Conservation (phyloP, 345 rosid genomes). For the Hibiscus trionum region DNA sequence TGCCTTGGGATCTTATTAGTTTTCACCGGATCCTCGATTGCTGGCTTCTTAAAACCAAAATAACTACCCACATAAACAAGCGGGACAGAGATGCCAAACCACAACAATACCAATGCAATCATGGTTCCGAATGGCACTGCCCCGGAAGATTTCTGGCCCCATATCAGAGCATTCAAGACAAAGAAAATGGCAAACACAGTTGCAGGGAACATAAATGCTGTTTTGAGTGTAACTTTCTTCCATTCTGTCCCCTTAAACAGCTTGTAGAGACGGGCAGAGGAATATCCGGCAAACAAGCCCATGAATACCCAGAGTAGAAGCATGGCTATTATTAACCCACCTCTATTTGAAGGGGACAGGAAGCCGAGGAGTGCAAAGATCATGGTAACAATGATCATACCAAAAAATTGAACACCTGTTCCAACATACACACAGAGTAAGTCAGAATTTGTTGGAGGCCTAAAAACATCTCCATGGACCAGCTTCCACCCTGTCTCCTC, state of each 20-base stretch:
- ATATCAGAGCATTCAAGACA: no score
- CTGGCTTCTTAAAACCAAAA: no score
- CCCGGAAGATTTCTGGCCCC: no score
- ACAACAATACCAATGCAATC: no score
- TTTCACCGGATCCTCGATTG: no score
- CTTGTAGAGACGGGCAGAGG: slow-evolving; percentile 74
- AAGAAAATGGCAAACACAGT: no score
- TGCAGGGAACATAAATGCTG: no score
- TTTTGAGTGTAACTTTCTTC: slow-evolving; percentile 64
- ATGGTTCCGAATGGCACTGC: no score
- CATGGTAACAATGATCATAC: slow-evolving; percentile 85
- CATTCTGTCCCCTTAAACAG: slow-evolving; percentile 81
- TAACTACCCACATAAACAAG: no score
- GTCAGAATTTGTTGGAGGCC: slow-evolving; percentile 66
- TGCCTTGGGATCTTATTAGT: no score
- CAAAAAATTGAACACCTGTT: slow-evolving; percentile 83
- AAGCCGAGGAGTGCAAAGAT: slow-evolving; percentile 85
- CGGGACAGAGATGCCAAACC: no score
- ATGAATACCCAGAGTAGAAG: slow-evolving; percentile 87
- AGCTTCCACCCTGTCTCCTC: slow-evolving; percentile 97
- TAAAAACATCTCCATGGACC: slow-evolving; percentile 90
- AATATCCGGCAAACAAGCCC: slow-evolving; percentile 81
- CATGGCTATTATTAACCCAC: slow-evolving; percentile 88
- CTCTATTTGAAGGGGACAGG: slow-evolving; percentile 88
- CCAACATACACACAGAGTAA: slow-evolving; percentile 82